A percentile compares a stretch with the other conserved stretches of the same genome.
These are phyloP conservation scores for Astrocystis sublimbata DNA, from an alignment of 495 filamentous ascomycete genomes.

Conservation along the genomic window DNA sequence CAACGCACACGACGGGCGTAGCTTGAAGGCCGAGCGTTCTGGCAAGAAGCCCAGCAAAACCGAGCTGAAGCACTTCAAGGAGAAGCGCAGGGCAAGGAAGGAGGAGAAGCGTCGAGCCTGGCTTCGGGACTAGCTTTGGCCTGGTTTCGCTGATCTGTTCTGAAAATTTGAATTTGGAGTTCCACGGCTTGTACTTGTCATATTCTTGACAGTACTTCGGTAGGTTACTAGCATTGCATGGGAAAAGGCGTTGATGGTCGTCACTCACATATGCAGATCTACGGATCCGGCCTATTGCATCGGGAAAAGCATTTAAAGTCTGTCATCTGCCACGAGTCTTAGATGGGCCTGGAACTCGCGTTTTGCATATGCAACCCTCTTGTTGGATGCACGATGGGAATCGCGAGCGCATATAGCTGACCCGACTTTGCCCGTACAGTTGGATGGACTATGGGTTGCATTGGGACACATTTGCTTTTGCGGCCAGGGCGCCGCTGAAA, in stretches of 20 bases:
- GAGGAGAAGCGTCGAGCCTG: conserved; percentile 93
- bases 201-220: too few species aligned
- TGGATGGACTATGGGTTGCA: too few species aligned
- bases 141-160: neutral
- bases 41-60: conserved; percentile 85
- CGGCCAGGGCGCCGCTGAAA: neutral
- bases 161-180: conserved; percentile 22
- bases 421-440: neutral
- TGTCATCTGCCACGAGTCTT: neutral
- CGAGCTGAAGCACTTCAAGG: conserved; percentile 73
- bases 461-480: neutral
- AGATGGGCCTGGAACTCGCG: neutral
- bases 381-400: conserved; percentile 13
- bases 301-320: conserved; percentile 2
- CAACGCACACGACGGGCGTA: conserved; percentile 87
- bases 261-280: conserved; percentile 8
- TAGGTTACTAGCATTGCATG: conserved; percentile 14
- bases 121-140: conserved; percentile 68
- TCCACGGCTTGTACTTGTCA: conserved; percentile 11
- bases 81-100: conserved; percentile 75
- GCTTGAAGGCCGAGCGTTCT: conserved; percentile 84
- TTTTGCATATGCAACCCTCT: neutral
- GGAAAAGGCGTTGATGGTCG: conserved; percentile 14
- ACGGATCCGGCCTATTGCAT: conserved; percentile 11
- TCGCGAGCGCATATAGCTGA: too few species aligned